These are phyloP conservation scores for Suillus fuscotomentosus DNA, from an alignment of 768 basidiomycete genomes.

Conservation along the genomic window DNA sequence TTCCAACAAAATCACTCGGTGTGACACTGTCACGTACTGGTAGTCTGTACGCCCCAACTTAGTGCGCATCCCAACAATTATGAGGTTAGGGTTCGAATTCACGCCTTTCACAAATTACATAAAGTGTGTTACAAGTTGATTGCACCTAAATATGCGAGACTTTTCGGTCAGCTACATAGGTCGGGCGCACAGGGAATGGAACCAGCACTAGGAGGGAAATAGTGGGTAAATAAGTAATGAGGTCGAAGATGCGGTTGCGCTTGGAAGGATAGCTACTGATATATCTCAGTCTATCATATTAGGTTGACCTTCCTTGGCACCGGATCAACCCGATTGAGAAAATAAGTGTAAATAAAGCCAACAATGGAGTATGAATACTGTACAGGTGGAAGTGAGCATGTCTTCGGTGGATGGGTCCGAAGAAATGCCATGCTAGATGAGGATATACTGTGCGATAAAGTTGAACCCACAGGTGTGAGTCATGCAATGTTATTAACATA, in stretches of 20 bases:
- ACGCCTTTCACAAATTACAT: background rate
- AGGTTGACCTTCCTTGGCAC: background rate
- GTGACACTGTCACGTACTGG: no score
- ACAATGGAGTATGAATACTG: background rate
- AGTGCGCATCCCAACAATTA: no score
- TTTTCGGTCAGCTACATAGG: background rate
- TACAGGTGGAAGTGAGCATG: conserved; percentile 3
- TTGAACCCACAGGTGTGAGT: background rate
- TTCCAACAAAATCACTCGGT: no score
- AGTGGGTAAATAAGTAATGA: background rate
- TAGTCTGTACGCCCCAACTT: no score
- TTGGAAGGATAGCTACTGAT: background rate
- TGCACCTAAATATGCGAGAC: background rate
- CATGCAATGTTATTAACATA: background rate
- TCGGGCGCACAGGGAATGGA: background rate
- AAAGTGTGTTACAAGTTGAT: background rate
- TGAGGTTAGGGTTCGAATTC: background rate
- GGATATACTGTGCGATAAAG: background rate
- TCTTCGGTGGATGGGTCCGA: background rate
- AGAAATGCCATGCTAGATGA: conserved; percentile 5
- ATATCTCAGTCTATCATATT: background rate
- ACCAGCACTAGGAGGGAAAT: background rate
- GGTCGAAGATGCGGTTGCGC: background rate
- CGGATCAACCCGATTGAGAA: background rate
- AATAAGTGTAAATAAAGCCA: background rate